Evolutionary conservation across 257 asterid genomes (phyloP).

Genomic region (Gardenia jasminoides): DNA sequence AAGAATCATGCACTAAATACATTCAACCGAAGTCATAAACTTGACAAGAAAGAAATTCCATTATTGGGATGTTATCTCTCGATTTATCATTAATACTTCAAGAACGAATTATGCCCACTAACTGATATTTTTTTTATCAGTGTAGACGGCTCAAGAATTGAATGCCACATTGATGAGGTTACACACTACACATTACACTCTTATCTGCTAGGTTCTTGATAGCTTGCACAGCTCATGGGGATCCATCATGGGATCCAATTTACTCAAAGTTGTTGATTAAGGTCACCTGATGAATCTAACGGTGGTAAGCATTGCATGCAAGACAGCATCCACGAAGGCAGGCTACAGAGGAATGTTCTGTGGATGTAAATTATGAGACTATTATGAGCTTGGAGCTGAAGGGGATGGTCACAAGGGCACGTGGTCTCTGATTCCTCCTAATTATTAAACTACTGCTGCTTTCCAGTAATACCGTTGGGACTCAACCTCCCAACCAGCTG

Average conservation of each 20-base stretch:
- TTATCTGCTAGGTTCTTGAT: not conserved
- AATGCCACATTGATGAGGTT: not conserved
- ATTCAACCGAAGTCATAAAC: too few relatives aligned
- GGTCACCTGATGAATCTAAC: conserved; percentile 20
- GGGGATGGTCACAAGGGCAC: conserved; percentile 64
- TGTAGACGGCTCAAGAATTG: not conserved
- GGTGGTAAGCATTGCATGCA: conserved; percentile 11
- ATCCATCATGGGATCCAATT: not conserved
- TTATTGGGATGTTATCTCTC: too few relatives aligned
- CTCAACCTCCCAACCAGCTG: conserved; percentile 74
- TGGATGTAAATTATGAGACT: conserved; percentile 27
- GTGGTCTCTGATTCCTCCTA: conserved; percentile 80
- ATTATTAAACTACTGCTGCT: conserved; percentile 48
- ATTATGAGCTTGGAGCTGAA: conserved; percentile 16
- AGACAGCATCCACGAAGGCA: conserved; percentile 9
- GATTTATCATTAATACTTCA: too few relatives aligned
- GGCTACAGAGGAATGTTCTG: conserved; percentile 36
- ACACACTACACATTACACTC: not conserved
- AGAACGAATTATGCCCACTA: not conserved
- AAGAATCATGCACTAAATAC: too few relatives aligned
- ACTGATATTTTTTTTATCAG: not conserved
- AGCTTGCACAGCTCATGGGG: not conserved
- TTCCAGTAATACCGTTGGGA: conserved; percentile 72
- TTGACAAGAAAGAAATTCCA: not conserved
- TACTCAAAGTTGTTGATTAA: not conserved